Evolutionary conservation across 768 basidiomycete genomes (phyloP).

Genomic region (Phlegmacium glaucopus): DNA sequence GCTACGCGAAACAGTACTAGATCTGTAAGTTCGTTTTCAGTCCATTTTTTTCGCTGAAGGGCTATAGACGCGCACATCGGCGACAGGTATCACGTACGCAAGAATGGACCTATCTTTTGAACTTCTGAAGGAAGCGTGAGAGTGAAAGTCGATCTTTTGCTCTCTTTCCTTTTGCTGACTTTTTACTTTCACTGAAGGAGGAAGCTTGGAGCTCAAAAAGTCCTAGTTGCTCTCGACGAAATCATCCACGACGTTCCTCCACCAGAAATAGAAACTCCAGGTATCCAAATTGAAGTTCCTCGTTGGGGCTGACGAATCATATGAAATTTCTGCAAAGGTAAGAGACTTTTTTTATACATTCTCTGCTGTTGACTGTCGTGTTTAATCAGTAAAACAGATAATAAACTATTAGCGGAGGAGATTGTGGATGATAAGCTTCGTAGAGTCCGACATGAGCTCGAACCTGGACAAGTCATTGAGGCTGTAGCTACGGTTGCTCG

Average conservation of each 20-base stretch:
- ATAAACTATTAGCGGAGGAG: constrained; percentile 66
- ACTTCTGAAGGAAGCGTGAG: constrained; percentile 74
- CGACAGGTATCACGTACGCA: constrained; percentile 60
- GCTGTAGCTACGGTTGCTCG: no score
- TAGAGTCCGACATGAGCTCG: no score
- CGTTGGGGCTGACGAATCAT: constrained; percentile 73
- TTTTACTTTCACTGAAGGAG: no score
- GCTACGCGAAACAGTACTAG: constrained; percentile 66
- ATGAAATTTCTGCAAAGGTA: constrained; percentile 64
- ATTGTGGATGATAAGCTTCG: constrained; percentile 85
- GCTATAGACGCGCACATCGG: no score
- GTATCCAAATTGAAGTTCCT: no score
- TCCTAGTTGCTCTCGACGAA: no score
- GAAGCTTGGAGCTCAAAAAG: no score
- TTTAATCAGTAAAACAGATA: constrained; percentile 31
- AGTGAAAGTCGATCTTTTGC: background rate
- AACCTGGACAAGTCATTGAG: no score
- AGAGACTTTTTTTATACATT: no score
- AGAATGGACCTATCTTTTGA: constrained; percentile 60
- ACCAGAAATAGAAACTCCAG: no score
- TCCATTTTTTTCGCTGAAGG: no score
- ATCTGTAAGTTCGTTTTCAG: constrained; percentile 48
- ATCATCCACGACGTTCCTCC: no score
- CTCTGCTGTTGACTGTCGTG: background rate
- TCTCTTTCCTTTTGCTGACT: background rate